Conservation (phyloP, 2,329 filamentous ascomycete species). For the Aureobasidium subglaciale region DNA sequence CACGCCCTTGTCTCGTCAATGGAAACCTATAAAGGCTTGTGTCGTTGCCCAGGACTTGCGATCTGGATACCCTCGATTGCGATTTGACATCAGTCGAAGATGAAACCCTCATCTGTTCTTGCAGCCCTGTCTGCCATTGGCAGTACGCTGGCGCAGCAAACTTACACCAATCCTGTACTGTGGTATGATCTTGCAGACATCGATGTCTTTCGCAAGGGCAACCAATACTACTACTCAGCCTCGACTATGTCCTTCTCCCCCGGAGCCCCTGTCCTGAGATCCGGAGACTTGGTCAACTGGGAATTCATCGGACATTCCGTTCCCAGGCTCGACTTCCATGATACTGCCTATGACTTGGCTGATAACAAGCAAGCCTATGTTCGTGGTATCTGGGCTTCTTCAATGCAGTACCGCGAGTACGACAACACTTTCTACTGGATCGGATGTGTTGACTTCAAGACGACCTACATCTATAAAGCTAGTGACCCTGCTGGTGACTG, state of each 20-base stretch:
- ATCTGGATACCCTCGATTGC: background rate
- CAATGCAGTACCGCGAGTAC: slow-evolving; percentile 45
- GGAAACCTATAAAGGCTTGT: background rate
- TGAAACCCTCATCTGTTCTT: slow-evolving; percentile 5
- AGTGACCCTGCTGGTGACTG: slow-evolving; percentile 37
- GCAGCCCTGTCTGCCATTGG: background rate
- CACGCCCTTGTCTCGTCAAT: background rate
- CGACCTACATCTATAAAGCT: slow-evolving; percentile 50
- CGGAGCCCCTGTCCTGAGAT: slow-evolving; percentile 50
- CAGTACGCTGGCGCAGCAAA: slow-evolving; percentile 1
- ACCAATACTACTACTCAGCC: slow-evolving; percentile 49
- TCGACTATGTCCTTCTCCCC: slow-evolving; percentile 52
- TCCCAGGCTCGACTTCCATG: slow-evolving; percentile 31
- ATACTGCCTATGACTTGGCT: slow-evolving; percentile 40
- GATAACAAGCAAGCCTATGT: slow-evolving; percentile 40
- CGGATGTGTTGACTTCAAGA: slow-evolving; percentile 46
- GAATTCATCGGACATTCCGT: slow-evolving; percentile 36
- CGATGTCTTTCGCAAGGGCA: slow-evolving; percentile 46
- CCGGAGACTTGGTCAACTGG: slow-evolving; percentile 49
- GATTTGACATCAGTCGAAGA: background rate
- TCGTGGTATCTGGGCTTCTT: slow-evolving; percentile 51
- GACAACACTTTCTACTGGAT: slow-evolving; percentile 51
- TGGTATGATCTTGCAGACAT: slow-evolving; percentile 51
- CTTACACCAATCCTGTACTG: slow-evolving; percentile 46
- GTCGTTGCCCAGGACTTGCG: no score